Conservation (phyloP, 345 rosid genomes). For the Brassica incana region DNA sequence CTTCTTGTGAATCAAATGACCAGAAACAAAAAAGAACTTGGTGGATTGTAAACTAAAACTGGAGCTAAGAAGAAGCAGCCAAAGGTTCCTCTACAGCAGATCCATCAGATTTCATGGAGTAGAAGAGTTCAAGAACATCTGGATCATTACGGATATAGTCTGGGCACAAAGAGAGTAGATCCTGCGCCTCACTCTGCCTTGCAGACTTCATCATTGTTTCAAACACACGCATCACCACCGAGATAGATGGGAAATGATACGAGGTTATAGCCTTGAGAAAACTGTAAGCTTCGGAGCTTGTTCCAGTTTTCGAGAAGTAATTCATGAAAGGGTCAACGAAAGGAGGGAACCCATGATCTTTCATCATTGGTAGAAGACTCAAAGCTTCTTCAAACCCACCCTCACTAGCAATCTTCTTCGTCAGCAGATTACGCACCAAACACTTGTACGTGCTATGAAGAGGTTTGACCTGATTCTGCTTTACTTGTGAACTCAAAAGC, state of each 20-base stretch:
- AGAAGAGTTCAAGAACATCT: conserved; percentile 80
- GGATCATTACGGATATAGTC: conserved; percentile 64
- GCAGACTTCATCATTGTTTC: conserved; percentile 64
- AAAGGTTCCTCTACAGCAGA: conserved; percentile 27
- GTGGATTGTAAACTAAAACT: conserved; percentile 21
- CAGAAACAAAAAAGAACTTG: conserved; percentile 10
- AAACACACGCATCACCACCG: conserved; percentile 63
- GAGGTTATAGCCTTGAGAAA: conserved; percentile 68
- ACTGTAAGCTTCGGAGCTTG: conserved; percentile 58
- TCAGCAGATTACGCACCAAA: conserved; percentile 60
- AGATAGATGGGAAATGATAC: conserved; percentile 64
- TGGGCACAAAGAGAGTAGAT: conserved; percentile 70
- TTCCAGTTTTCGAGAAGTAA: conserved; percentile 69
- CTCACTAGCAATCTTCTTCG: conserved; percentile 51
- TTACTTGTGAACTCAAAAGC: conserved; percentile 47
- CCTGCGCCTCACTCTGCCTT: conserved; percentile 71
- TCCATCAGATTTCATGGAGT: conserved; percentile 46
- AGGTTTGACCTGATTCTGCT: conserved; percentile 53
- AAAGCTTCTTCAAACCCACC: conserved; percentile 74
- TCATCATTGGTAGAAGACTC: conserved; percentile 65
- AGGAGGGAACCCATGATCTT: conserved; percentile 74
- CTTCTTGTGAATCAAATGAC: neutral
- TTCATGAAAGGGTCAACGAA: conserved; percentile 65
- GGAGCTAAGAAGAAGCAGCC: conserved; percentile 37
- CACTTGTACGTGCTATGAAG: conserved; percentile 58